Evolutionary conservation across 306 rosid genomes (phyloP), one percentile per base, ranked within the genome.

Genomic region (Oxytropis ochrocephala): DNA sequence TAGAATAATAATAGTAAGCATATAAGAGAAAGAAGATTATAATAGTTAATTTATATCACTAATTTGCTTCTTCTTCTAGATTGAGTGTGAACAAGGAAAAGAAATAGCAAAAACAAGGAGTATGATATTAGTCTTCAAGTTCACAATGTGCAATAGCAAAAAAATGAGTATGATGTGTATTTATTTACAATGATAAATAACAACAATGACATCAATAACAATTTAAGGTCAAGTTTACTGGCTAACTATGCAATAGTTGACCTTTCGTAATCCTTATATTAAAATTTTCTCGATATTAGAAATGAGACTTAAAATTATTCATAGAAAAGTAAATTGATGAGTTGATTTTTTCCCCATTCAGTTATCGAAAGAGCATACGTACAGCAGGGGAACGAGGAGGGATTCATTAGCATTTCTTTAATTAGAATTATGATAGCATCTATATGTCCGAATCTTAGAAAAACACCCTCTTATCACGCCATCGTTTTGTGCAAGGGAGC

Each of bases 171-270:
- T 75, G 80, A 75, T 77, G 68, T n/a, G n/a, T n/a, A n/a, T n/a
- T n/a, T 42, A 67, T 63, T 77, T 81, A 64, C 78, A 76, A 80
- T 67, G 82, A 81, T 65, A 74, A 61, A 7, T 61, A 39, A 70
- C 38, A 73, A 63, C 70, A 67, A 76, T 77, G 78, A 55, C 63
- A 66, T 43, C 63, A 38, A 21, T 47, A 53, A 46, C 61, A 77
- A 58, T 64, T 55, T 73, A 57, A 69, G 53, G 61, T 60, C 66
- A 61, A 29, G 53, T 67, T 73, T 77, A 59, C 76, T 29, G n/a
- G 57, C 72, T 43, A 54, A 74, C 52, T 36, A 39, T 48, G 77
- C 74, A 76, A 73, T 75, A 42, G 36, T 61, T 62, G 84, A 57
- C 61, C 69, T 61, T 65, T 59, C 49, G n/a, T 64, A 57, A n/a